Evolutionary conservation across 2,329 filamentous ascomycete genomes (phyloP).

Genomic region (Trichoderma sp.): DNA sequence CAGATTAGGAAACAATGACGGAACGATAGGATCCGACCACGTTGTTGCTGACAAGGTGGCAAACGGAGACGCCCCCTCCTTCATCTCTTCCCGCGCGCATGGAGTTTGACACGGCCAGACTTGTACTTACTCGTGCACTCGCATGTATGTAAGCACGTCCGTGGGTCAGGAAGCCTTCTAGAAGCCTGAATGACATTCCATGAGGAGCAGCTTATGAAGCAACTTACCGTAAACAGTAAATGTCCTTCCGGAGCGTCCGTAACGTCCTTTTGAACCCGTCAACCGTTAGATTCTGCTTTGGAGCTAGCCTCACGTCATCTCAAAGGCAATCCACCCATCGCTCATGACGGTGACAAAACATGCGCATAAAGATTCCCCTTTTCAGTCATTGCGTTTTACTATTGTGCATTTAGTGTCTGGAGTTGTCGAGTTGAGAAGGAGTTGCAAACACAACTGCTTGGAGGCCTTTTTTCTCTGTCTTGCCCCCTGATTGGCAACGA

Average conservation of each 20-base stretch:
- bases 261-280: not conserved
- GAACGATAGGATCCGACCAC: not conserved
- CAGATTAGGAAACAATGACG: not conserved
- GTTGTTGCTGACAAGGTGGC: conserved; percentile 8
- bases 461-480: not conserved
- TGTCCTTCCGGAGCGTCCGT: not conserved
- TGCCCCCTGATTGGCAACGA: not conserved
- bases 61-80: not conserved
- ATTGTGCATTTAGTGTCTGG: not conserved
- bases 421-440: not conserved
- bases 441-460: not conserved
- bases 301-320: conserved; percentile 5
- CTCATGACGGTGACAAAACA: not conserved
- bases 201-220: not conserved
- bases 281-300: not conserved
- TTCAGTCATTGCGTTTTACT: not conserved
- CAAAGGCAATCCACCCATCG: not conserved
- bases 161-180: conserved; percentile 14
- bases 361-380: not conserved
- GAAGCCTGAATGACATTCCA: not conserved
- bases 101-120: not conserved
- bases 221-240: conserved; percentile 7
- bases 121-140: not conserved
- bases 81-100: not conserved
- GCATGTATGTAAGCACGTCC: conserved; percentile 7